Conservation (phyloP, 73 alveolate genomes). For the Uronychia binucleata region DNA sequence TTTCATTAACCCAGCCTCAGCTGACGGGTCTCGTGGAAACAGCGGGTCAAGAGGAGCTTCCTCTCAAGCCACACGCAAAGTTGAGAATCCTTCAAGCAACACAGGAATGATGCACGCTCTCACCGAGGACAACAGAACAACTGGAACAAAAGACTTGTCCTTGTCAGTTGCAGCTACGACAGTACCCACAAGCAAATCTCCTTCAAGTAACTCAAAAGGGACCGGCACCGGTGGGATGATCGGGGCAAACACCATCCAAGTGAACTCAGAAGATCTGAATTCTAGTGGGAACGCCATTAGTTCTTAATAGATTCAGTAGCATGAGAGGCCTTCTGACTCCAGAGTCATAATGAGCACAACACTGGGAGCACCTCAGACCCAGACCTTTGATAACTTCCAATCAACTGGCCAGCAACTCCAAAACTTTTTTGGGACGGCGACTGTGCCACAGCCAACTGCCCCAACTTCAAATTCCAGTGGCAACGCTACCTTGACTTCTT, state of each 20-base stretch:
- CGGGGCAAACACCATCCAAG: neutral
- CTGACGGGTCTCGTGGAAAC: neutral
- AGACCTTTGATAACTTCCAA: neutral
- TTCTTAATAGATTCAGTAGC: neutral
- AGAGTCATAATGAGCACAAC: neutral
- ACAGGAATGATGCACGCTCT: neutral
- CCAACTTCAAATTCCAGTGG: neutral
- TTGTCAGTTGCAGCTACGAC: neutral
- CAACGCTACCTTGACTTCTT: neutral
- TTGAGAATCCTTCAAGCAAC: neutral
- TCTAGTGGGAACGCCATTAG: neutral
- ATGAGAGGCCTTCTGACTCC: neutral
- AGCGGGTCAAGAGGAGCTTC: neutral
- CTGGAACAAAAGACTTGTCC: neutral
- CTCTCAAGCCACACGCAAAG: neutral
- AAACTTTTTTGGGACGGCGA: neutral
- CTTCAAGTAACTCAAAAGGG: neutral
- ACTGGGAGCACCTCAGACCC: neutral
- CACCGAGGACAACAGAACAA: neutral
- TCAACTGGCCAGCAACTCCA: neutral
- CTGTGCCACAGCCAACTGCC: too few species aligned
- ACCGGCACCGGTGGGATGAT: neutral
- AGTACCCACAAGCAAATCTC: neutral
- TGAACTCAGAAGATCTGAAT: neutral
- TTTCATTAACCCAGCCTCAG: slow-evolving; percentile 6